These are phyloP conservation scores for Kodamaea alishanica DNA, from an alignment of 1,139 yeast species.

Conservation along the genomic window DNA sequence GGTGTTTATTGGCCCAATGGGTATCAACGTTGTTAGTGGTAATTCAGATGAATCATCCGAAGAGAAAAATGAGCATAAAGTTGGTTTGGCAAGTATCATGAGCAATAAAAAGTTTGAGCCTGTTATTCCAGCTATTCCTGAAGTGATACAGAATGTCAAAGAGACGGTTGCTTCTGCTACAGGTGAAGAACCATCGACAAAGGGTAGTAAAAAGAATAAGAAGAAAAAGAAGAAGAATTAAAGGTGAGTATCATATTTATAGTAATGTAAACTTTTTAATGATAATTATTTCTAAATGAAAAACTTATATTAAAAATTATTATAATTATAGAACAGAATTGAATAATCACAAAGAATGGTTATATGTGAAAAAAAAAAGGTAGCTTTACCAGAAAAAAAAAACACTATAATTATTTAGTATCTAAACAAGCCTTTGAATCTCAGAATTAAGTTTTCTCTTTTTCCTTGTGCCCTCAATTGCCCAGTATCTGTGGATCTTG, in stretches of 20 bases:
- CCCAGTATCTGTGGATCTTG: neutral
- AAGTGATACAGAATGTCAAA: conserved; percentile 3
- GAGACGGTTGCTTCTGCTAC: conserved; percentile 5
- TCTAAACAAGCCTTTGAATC: conserved; percentile 34
- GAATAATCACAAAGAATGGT: too few relatives aligned
- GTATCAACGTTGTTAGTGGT: conserved; percentile 42
- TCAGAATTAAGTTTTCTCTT: conserved; percentile 30
- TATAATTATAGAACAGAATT: too few relatives aligned
- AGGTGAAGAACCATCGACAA: conserved; percentile 6
- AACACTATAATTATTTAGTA: conserved; percentile 13
- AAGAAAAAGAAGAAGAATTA: conserved; percentile 13
- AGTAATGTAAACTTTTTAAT: neutral
- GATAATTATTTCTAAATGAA: neutral
- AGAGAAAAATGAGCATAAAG: conserved; percentile 18
- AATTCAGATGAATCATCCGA: conserved; percentile 10
- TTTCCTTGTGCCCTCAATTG: conserved; percentile 10
- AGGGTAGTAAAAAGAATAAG: conserved; percentile 14
- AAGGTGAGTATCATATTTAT: neutral
- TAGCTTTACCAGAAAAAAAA: conserved; percentile 1
- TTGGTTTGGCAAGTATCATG: conserved; percentile 43
- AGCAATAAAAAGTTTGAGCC: conserved; percentile 36
- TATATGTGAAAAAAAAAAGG: neutral
- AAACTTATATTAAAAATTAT: too few relatives aligned
- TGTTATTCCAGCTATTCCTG: conserved; percentile 14
- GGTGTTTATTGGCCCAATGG: conserved; percentile 83